Conservation (phyloP, 169 alveolate genomes). For the Cyclospora cayetanensis region DNA sequence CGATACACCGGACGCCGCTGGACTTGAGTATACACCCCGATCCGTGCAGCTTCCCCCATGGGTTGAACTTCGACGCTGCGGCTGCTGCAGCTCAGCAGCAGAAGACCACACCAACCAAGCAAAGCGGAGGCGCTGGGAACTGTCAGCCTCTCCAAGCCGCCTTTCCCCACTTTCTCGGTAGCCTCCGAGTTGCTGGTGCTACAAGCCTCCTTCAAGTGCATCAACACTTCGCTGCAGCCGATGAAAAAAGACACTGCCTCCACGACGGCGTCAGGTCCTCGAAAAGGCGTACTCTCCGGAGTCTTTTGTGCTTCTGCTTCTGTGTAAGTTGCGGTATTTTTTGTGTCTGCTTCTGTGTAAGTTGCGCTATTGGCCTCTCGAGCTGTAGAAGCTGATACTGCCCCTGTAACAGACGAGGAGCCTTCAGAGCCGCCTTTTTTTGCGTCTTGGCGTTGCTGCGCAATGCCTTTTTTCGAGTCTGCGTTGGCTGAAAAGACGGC, state of each 20-base stretch:
- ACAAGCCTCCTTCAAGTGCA: neutral
- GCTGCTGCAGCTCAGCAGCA: constrained; percentile 46
- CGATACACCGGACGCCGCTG: constrained; percentile 39
- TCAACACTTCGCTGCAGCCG: neutral
- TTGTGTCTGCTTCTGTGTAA: neutral
- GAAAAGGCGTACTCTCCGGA: neutral
- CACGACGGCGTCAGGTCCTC: neutral
- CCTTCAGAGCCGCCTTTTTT: neutral
- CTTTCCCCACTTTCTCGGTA: neutral
- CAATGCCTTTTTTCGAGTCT: neutral
- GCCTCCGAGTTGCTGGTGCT: neutral
- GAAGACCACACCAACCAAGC: constrained; percentile 13
- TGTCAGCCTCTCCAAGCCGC: neutral
- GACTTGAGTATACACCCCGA: constrained; percentile 32
- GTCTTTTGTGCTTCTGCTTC: neutral
- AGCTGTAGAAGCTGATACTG: neutral
- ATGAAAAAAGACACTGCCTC: constrained; percentile 21
- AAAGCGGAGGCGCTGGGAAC: neutral
- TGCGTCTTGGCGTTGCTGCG: neutral
- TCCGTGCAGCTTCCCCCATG: constrained; percentile 45
- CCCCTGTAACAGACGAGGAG: neutral
- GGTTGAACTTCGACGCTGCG: constrained; percentile 23
- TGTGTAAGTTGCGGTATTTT: neutral
- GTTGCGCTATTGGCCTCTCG: neutral
- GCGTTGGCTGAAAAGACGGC: neutral